Evolutionary conservation across 179 eudicot species (phyloP).

Genomic region (Monotropa hypopitys): DNA sequence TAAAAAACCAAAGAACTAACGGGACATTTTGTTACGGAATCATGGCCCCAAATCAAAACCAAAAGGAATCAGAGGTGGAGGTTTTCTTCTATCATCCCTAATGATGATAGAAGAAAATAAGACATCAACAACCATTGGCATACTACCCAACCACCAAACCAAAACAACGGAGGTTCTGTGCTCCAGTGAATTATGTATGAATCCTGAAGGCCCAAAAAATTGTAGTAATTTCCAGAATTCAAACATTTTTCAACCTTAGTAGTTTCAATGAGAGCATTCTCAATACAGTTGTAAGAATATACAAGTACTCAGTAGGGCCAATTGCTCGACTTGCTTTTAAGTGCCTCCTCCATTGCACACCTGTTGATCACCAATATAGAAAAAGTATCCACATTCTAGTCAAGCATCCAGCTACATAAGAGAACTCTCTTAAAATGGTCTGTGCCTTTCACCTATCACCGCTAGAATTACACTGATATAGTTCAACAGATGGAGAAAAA

Average conservation of each 20-base stretch:
- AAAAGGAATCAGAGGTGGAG: no score
- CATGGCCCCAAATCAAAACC: no score
- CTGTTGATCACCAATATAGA: not conserved
- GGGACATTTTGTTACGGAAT: no score
- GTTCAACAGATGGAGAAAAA: not conserved
- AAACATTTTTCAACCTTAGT: not conserved
- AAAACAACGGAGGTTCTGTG: not conserved
- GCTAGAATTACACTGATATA: not conserved
- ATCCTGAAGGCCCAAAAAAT: no score
- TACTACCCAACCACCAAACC: not conserved
- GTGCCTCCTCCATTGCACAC: not conserved
- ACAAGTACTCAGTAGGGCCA: not conserved
- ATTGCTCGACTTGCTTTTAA: not conserved
- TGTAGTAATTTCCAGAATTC: no score
- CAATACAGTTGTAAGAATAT: no score
- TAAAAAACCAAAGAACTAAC: no score
- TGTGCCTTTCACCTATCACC: not conserved
- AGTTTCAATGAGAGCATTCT: not conserved
- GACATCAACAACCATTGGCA: not conserved
- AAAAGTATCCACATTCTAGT: not conserved
- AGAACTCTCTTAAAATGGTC: not conserved
- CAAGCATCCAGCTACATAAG: not conserved
- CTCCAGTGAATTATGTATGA: not conserved
- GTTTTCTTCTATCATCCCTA: no score
- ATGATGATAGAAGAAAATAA: not conserved